Evolutionary conservation across 106 monocot species (phyloP).

Genomic region (Narthecium ossifragum): DNA sequence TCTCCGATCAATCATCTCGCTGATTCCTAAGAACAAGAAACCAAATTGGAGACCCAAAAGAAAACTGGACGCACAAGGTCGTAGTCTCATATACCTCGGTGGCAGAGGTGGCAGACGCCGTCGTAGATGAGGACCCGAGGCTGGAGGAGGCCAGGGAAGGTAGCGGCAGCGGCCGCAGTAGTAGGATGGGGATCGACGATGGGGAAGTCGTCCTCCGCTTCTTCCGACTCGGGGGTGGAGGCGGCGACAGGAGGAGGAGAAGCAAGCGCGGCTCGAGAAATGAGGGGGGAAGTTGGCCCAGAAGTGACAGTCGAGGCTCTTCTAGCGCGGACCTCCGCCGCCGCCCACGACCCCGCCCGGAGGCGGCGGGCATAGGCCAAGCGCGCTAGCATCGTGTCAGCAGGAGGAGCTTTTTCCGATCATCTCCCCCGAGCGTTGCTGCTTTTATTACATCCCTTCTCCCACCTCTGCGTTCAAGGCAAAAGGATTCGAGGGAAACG

Average conservation of each 20-base stretch:
- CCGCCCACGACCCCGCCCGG: neutral
- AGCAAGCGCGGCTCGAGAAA: neutral
- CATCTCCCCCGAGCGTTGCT: neutral
- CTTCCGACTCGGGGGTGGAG: too few relatives aligned
- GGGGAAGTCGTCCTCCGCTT: neutral
- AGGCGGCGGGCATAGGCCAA: too few relatives aligned
- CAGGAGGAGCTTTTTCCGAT: neutral
- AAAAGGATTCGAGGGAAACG: too few relatives aligned
- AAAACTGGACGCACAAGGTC: too few relatives aligned
- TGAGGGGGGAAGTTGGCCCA: neutral
- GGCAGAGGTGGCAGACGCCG: constrained; percentile 69
- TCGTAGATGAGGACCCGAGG: constrained; percentile 67
- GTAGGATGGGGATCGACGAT: constrained; percentile 4
- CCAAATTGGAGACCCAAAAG: too few relatives aligned
- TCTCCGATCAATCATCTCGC: too few relatives aligned
- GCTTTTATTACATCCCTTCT: too few relatives aligned
- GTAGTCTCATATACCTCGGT: constrained; percentile 33
- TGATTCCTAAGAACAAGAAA: too few relatives aligned
- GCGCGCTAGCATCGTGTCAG: too few relatives aligned
- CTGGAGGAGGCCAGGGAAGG: constrained; percentile 36
- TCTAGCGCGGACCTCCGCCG: neutral
- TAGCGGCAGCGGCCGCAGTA: constrained; percentile 1
- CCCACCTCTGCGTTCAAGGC: too few relatives aligned
- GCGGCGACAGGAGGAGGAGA: neutral
- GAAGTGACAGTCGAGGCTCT: neutral